Percentiles rank a stretch among this genome's conserved stretches.
Conservation (phyloP, 1,139 yeast species). For the Saccharomyces pastorianus region DNA sequence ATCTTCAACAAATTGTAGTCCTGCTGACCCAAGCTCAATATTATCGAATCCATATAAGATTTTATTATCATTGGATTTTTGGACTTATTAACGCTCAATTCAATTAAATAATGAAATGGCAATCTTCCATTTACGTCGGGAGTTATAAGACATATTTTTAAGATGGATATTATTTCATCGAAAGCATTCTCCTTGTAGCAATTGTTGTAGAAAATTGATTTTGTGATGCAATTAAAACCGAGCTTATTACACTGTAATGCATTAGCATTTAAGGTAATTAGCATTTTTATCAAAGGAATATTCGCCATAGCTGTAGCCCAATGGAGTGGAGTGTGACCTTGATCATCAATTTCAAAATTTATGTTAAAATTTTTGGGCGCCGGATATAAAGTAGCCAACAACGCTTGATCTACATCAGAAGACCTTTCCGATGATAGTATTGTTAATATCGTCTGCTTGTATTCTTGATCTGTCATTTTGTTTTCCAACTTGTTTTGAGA, state of each 20-base stretch:
- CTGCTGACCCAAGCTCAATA: constrained; percentile 32
- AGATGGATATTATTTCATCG: constrained; percentile 56
- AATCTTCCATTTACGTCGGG: constrained; percentile 69
- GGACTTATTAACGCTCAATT: constrained; percentile 46
- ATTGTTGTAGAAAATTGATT: constrained; percentile 78
- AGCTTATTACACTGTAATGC: constrained; percentile 62
- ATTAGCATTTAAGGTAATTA: constrained; percentile 64
- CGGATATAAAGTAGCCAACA: constrained; percentile 63
- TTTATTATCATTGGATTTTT: constrained; percentile 35
- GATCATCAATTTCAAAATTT: constrained; percentile 85
- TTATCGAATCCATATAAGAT: constrained; percentile 36
- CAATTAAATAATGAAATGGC: constrained; percentile 66
- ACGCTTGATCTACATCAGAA: constrained; percentile 65
- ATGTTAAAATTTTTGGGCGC: constrained; percentile 79
- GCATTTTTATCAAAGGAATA: constrained; percentile 57
- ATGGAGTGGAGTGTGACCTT: constrained; percentile 91
- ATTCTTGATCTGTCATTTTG: constrained; percentile 17
- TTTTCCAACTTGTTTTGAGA: neutral
- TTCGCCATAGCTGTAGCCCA: constrained; percentile 97
- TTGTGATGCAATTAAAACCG: constrained; percentile 81
- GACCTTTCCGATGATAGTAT: constrained; percentile 49
- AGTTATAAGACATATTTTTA: constrained; percentile 61
- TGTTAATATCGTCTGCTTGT: constrained; percentile 29
- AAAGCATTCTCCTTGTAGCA: constrained; percentile 76
- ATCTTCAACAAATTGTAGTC: constrained; percentile 45